Base-by-base conservation (phyloP, 257 asterid species). In the Jacaranda copaia region DNA sequence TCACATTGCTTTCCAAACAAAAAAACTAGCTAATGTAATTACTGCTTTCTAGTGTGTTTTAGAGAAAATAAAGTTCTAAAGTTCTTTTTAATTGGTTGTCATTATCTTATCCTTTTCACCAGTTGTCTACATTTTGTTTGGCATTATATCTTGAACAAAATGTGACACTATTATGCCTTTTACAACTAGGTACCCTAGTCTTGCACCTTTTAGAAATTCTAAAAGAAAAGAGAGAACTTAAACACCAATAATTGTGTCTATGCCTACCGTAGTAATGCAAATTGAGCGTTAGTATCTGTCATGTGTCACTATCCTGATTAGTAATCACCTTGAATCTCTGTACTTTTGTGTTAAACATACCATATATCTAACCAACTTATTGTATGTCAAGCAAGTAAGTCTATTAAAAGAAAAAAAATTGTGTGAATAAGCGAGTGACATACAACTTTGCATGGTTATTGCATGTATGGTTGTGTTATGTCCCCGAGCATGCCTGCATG, bases 151-250 rank as follows among this genome's bases (percentile, higher is more conserved):
- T 20, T 25, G 32, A 46, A n/a, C n/a, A 40, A 16, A 20, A 70
- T 40, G 67, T 7, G 18, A 43, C 36, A 38, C 13, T 16, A 6
- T 5, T 55, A 52, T 75, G 40, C 35, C 42, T 39, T 51, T 52
- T 75, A 20, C 42, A n/a, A 53, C n/a, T 60, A 18, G 55, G 60
- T 42, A 5, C 5, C 58, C 46, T 16, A 42, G 14, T 51, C 38
- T n/a, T 67, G 69, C 60, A 57, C 68, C 73, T 74, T 64, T n/a
- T 46, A 13, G 38, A 62, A 73, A 32, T 46, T 73, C 53, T 25
- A 14, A 38, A 35, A 63, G 62, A 38, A 8, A 8, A 18, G n/a
- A 35, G 51, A 43, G 32, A 19, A 61, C n/a, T n/a, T 49, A 35
- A 35, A 16, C 70, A 66, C 8, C 53, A 14, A 20, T 18, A n/a